A percentile compares a stretch with the other conserved stretches of the same genome.
phyloP scores from a whole-genome alignment of 2,329 filamentous ascomycete species.

The Myotisia sp. region DNA sequence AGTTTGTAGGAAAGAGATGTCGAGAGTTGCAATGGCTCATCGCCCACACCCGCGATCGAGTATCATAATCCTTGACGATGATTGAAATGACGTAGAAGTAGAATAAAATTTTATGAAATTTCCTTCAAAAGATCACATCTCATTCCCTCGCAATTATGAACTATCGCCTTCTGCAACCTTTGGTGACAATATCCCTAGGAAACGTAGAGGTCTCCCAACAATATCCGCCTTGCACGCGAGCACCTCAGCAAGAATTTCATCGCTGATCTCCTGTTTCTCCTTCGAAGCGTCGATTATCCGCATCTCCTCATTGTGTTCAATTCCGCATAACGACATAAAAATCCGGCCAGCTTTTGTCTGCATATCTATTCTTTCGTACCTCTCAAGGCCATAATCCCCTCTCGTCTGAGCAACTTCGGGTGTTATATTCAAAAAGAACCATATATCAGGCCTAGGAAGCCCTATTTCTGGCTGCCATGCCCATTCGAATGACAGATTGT shows the following conservation, averaged over 20 bases:
- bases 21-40: too few species aligned
- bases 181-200: conserved; percentile 21
- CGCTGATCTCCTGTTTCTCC: conserved; percentile 38
- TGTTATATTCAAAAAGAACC: conserved; percentile 73
- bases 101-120: too few species aligned
- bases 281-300: conserved; percentile 41
- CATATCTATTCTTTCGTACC: conserved; percentile 75
- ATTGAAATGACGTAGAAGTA: conserved; percentile 5
- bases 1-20: too few species aligned
- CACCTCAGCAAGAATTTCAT: conserved; percentile 22
- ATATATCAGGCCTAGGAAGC: conserved; percentile 72
- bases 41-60: too few species aligned
- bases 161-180: too few species aligned
- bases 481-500: conserved; percentile 58
- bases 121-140: too few species aligned
- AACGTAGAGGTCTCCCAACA: conserved; percentile 22
- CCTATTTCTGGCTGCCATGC: conserved; percentile 73
- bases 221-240: conserved; percentile 21
- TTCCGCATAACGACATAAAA: conserved; percentile 44
- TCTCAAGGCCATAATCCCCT: conserved; percentile 78
- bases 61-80: not conserved
- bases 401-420: conserved; percentile 56
- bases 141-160: too few species aligned
- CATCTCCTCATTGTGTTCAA: conserved; percentile 39
- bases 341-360: conserved; percentile 63